Percentiles rank a stretch among this genome's conserved stretches.
These are phyloP conservation scores for Trichoderma hamatum DNA, from an alignment of 2,329 filamentous ascomycete genomes.

Conservation along the genomic window DNA sequence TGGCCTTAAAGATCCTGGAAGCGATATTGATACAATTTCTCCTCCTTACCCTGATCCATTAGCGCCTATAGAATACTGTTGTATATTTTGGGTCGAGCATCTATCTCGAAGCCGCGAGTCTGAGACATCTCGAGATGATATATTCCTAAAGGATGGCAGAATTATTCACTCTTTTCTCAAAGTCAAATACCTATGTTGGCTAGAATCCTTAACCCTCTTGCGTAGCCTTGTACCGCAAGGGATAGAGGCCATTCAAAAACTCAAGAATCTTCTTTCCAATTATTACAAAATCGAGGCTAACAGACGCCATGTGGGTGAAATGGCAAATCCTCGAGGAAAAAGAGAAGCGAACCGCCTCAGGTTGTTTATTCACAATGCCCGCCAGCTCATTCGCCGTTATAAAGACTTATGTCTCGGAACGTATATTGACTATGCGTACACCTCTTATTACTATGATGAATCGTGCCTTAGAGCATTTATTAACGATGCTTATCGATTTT, in stretches of 20 bases:
- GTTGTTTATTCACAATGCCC: background rate
- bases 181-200: background rate
- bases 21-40: background rate
- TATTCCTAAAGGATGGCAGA: background rate
- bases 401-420: background rate
- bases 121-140: background rate
- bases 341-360: background rate
- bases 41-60: background rate
- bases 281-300: background rate
- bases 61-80: background rate
- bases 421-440: background rate
- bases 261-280: background rate
- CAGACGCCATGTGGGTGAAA: accelerated
- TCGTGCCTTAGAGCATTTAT: background rate
- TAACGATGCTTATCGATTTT: background rate
- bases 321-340: background rate
- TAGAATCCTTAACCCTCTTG: background rate
- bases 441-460: background rate
- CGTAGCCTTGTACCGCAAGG: background rate
- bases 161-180: background rate
- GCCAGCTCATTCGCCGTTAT: background rate
- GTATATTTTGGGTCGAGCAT: background rate
- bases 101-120: background rate
- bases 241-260: background rate
- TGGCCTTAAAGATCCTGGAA: background rate